Conservation (phyloP, 2,329 filamentous ascomycete genomes). For the Phaeosphaeria sp. region DNA sequence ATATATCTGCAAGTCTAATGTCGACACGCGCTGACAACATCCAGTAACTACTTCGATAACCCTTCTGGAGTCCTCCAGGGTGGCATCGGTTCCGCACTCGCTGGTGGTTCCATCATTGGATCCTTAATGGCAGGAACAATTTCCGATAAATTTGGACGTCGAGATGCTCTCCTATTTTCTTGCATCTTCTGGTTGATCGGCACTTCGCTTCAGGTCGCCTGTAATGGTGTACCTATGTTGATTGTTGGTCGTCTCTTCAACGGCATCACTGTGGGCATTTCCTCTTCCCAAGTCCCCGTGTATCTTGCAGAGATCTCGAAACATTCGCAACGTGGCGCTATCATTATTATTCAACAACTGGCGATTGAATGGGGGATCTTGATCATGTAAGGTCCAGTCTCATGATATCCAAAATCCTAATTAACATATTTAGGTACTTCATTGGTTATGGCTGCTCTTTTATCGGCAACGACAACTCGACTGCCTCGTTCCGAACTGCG, state of each 20-base stretch:
- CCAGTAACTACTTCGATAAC: conserved; percentile 57
- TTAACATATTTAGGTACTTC: conserved; percentile 48
- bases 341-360: conserved; percentile 55
- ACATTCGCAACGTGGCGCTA: conserved; percentile 51
- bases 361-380: conserved; percentile 52
- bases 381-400: conserved; percentile 33
- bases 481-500: conserved; percentile 54
- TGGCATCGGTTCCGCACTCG: conserved; percentile 58
- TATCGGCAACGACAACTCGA: conserved; percentile 36
- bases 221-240: conserved; percentile 50
- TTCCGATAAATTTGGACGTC: conserved; percentile 57
- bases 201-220: conserved; percentile 53
- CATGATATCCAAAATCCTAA: not conserved
- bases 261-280: conserved; percentile 53
- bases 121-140: conserved; percentile 58
- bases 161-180: conserved; percentile 56
- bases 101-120: conserved; percentile 58
- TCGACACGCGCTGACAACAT: not conserved
- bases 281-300: conserved; percentile 54
- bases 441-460: conserved; percentile 56
- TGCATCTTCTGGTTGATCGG: conserved; percentile 55
- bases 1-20: too few relatives aligned
- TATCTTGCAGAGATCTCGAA: conserved; percentile 55
- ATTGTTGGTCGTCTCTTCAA: conserved; percentile 57
- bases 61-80: conserved; percentile 58